Evolutionary conservation across 2,329 filamentous ascomycete genomes (phyloP), one percentile per base, ranked within the genome.

Genomic region (Chaetomium sp.): DNA sequence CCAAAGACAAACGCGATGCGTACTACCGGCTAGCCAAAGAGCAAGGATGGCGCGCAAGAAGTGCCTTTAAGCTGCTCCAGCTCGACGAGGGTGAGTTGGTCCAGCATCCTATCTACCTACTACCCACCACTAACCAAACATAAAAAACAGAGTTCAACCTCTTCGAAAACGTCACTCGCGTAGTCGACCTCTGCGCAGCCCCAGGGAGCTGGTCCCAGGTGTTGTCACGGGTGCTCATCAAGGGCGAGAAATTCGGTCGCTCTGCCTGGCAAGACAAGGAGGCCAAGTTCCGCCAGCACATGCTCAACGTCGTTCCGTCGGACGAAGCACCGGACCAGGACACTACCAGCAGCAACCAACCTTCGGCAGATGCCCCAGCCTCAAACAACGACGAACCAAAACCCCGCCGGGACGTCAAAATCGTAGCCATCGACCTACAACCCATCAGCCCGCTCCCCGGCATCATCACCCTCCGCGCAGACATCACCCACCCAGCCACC

Each of bases 1-100:
- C 92, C 48, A 99, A 99, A 73, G 94, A 99, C 69, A 99, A 99
- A 75, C 88, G 94, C 52, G 94, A 99, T 71, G 91, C 91, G 46
- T 99, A 99, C 74, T 99, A 99, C 69, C 84, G 94, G 53, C 87
- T 99, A 7, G 94, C 94, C 14, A 99, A 99, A 74, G 94, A 99
- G 72, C 94, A 99, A 77, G 95, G 95, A 61, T 99, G 94, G 92
- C 88, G 94, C 38, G 94, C 94, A 34, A 83, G 94, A 56, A 96
- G 91, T 63, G 94, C 94, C 7, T 99, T 96, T 77, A 99, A 99
- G 73, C 82, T 99, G 32, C 84, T 99, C 10, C 94, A 99, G 72
- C 84, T 99, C 32, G 91, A 99, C 70, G 91, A 86, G 75, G 83
- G 83, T 84, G 57, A 58, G 65, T 57, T 27, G 19, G 19, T 27